Evolutionary conservation across 2,329 filamentous ascomycete species (phyloP).

Genomic region (Talaromyces sp.): DNA sequence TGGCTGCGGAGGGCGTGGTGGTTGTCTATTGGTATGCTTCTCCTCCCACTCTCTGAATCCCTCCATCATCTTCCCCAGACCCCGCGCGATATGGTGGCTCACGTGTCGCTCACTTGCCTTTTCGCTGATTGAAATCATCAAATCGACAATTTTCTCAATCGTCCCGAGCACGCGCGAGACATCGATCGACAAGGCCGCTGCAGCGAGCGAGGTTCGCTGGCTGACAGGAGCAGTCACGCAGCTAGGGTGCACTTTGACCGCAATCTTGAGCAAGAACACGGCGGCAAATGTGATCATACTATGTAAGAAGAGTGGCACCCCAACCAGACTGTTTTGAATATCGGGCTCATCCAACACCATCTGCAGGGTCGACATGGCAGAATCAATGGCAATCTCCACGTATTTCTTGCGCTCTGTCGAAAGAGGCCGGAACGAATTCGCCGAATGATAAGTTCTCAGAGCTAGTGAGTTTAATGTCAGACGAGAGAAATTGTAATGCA

Average conservation of each 20-base stretch:
- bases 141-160: constrained; percentile 28
- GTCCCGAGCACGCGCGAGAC: constrained; percentile 29
- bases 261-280: constrained; percentile 42
- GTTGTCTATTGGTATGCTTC: constrained; percentile 16
- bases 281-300: constrained; percentile 45
- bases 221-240: constrained; percentile 27
- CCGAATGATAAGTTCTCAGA: constrained; percentile 41
- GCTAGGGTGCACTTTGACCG: constrained; percentile 33
- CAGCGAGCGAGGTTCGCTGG: constrained; percentile 34
- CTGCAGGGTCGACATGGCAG: constrained; percentile 37
- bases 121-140: constrained; percentile 35
- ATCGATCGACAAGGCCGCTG: constrained; percentile 29
- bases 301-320: constrained; percentile 41
- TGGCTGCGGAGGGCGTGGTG: constrained; percentile 15
- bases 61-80: constrained; percentile 33
- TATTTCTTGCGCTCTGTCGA: constrained; percentile 41
- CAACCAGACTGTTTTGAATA: constrained; percentile 37
- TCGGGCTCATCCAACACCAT: constrained; percentile 40
- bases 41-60: constrained; percentile 37
- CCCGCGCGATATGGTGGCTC: constrained; percentile 35
- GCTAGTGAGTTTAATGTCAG: constrained; percentile 48
- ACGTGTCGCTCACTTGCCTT: constrained; percentile 36
- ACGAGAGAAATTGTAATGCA: constrained; percentile 49
- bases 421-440: constrained; percentile 31
- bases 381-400: constrained; percentile 40